phyloP scores from a whole-genome alignment of 371 early-diverging fungal genomes.

The Circinella umbellata region DNA sequence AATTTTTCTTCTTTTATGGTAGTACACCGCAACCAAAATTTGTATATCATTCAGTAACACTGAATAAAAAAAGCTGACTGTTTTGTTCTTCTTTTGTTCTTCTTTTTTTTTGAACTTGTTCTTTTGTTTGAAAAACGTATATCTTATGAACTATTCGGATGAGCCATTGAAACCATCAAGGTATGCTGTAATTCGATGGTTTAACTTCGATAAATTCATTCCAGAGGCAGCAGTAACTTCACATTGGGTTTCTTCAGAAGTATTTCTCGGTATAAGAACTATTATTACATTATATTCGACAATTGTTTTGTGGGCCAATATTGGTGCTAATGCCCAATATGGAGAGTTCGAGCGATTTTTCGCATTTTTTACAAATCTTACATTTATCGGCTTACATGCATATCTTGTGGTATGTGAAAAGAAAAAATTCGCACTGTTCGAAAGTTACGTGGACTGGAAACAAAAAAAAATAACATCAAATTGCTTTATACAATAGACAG shows the following conservation, averaged over 20 bases:
- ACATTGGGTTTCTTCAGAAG: constrained; percentile 48
- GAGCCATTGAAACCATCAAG: constrained; percentile 27
- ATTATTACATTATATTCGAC: constrained; percentile 39
- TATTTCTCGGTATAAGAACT: constrained; percentile 49
- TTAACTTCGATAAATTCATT: constrained; percentile 54
- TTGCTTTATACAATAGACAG: constrained; percentile 19
- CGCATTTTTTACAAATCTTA: constrained; percentile 55
- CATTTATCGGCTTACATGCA: constrained; percentile 55
- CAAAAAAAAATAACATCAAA: background rate
- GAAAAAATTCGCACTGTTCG: background rate
- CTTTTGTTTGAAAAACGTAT: background rate
- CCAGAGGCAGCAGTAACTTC: constrained; percentile 63
- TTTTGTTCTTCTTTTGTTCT: constrained; percentile 1
- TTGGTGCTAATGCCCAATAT: constrained; percentile 34
- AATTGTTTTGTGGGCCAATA: constrained; percentile 47
- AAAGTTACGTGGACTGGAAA: background rate
- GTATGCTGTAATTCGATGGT: constrained; percentile 44
- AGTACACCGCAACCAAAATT: background rate
- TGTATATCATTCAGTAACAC: background rate
- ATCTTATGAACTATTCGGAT: constrained; percentile 15
- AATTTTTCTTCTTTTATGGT: background rate
- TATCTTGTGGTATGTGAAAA: constrained; percentile 53
- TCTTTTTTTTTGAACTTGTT: background rate
- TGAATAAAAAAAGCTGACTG: background rate
- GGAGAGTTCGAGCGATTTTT: constrained; percentile 32